phyloP scores from a whole-genome alignment of 352 stramenopile species.

The Pythium monospermum region DNA sequence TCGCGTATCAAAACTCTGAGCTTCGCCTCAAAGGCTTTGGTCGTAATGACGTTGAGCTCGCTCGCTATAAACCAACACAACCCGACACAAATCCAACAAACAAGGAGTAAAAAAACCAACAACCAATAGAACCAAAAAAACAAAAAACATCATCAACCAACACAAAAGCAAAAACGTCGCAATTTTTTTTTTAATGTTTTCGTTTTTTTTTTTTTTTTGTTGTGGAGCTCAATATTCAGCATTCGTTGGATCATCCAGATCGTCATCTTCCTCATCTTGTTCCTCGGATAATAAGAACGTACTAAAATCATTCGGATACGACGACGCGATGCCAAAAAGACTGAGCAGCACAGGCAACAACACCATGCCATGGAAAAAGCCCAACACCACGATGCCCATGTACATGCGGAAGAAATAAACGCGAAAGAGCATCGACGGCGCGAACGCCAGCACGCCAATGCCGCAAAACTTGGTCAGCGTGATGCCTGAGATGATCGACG shows the following conservation, averaged over 20 bases:
- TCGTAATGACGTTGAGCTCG: conserved; percentile 66
- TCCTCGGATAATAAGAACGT: conserved; percentile 72
- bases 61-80: conserved; percentile 32
- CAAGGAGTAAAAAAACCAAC: neutral
- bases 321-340: conserved; percentile 47
- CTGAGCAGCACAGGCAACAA: conserved; percentile 80
- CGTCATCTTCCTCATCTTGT: conserved; percentile 48
- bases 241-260: conserved; percentile 22
- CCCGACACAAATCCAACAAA: conserved; percentile 7
- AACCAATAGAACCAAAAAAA: neutral
- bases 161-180: conserved; percentile 3
- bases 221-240: conserved; percentile 5
- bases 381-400: conserved; percentile 79
- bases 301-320: conserved; percentile 57
- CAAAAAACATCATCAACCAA: neutral
- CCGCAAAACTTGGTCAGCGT: conserved; percentile 91
- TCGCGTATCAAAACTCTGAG: conserved; percentile 78
- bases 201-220: conserved; percentile 1
- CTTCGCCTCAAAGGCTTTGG: conserved; percentile 74
- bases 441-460: conserved; percentile 85
- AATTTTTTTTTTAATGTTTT: neutral
- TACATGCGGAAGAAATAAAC: conserved; percentile 95
- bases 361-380: conserved; percentile 81
- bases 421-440: conserved; percentile 88
- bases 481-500: conserved; percentile 88